Evolutionary conservation across 257 asterid genomes (phyloP).

Genomic region (Handroanthus guayacan): DNA sequence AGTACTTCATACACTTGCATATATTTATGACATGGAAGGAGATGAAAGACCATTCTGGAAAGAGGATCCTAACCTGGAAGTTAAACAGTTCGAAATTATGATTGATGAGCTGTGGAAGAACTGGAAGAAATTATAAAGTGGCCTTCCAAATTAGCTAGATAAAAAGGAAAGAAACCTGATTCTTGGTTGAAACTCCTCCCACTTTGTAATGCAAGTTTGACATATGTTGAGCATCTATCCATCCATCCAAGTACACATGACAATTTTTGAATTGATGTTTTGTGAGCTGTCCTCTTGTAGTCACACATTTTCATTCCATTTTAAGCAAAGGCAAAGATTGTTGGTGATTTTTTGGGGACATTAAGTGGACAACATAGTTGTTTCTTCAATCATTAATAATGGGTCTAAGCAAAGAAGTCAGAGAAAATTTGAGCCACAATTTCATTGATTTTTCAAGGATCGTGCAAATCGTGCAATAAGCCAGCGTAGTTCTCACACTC

Average conservation of each 20-base stretch:
- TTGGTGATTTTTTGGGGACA: neutral
- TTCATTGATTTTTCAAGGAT: neutral
- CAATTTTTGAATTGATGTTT: too few species aligned
- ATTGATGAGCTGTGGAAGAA: neutral
- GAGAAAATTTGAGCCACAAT: slow-evolving; percentile 1
- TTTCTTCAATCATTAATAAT: neutral
- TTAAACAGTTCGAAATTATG: neutral
- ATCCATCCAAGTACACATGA: too few species aligned
- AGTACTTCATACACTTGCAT: too few species aligned
- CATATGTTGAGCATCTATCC: neutral
- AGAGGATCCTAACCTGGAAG: neutral
- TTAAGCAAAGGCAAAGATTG: neutral
- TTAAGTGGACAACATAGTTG: neutral
- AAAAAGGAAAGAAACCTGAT: neutral
- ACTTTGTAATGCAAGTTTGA: neutral
- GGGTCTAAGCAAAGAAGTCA: neutral
- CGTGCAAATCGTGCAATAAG: neutral
- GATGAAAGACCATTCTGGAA: too few species aligned
- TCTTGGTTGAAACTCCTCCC: slow-evolving; percentile 11
- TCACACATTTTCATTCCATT: neutral
- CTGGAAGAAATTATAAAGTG: neutral
- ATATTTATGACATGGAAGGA: too few species aligned
- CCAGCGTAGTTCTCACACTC: slow-evolving; percentile 6
- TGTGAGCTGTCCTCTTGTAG: too few species aligned
- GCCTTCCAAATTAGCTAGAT: neutral